A percentile compares a stretch with the other conserved stretches of the same genome.
Conservation (phyloP, 225 moss, liverwort and hornwort genomes). For the Physcomitrellopsis africana region DNA sequence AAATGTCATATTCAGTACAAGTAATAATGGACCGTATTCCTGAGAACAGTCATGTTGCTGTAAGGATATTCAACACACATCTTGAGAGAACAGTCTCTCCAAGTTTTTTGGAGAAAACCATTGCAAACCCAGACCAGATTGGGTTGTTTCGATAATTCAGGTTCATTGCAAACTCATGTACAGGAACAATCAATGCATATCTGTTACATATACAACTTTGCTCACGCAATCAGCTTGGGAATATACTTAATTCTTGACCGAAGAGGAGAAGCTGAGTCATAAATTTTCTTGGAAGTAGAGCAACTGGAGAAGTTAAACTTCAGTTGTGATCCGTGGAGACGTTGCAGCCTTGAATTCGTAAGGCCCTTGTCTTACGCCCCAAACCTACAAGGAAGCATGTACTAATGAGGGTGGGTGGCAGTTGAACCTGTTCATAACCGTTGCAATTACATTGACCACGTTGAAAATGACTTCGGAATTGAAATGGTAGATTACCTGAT, state of each 20-base stretch:
- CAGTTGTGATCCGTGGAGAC: constrained; percentile 40
- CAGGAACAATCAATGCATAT: neutral
- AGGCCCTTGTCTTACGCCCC: constrained; percentile 87
- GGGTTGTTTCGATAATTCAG: neutral
- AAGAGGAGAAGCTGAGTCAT: constrained; percentile 45
- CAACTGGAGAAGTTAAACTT: constrained; percentile 42
- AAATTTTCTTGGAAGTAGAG: constrained; percentile 46
- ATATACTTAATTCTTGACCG: constrained; percentile 19
- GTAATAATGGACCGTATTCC: too few relatives aligned
- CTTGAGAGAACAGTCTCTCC: too few relatives aligned
- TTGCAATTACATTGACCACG: neutral
- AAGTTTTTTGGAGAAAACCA: too few relatives aligned
- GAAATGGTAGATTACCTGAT: constrained; percentile 50
- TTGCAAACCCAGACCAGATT: neutral
- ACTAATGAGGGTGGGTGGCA: neutral
- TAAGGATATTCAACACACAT: too few relatives aligned
- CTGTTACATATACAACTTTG: constrained; percentile 30
- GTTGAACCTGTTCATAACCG: neutral
- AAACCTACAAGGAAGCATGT: constrained; percentile 48
- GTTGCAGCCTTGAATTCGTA: constrained; percentile 76
- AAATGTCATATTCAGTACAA: too few relatives aligned
- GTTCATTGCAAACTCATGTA: constrained; percentile 12
- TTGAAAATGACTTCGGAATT: neutral
- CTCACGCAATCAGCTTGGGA: constrained; percentile 12
- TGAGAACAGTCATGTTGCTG: too few relatives aligned